A percentile compares a stretch with the other conserved stretches of the same genome.
Conservation (phyloP, 169 alveolate species). For the Cryptosporidium meleagridis region DNA sequence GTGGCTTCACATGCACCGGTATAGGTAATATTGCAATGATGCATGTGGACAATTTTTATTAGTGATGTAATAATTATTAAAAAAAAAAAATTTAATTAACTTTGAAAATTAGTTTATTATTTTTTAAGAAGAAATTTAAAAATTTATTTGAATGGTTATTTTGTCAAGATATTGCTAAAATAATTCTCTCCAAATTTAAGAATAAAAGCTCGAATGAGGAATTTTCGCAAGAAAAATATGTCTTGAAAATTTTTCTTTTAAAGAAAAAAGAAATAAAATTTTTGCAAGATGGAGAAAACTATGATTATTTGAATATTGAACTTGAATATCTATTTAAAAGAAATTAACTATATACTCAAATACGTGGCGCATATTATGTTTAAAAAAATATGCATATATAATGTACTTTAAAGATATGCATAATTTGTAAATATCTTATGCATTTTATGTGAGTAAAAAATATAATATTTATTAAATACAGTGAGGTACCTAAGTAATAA, state of each 20-base stretch:
- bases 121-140: too few species aligned
- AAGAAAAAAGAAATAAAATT: too few species aligned
- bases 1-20: conserved; percentile 65
- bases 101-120: too few species aligned
- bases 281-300: neutral
- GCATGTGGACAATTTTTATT: conserved; percentile 43
- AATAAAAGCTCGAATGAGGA: too few species aligned
- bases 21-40: conserved; percentile 64
- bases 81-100: neutral
- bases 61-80: neutral
- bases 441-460: conserved; percentile 5
- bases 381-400: neutral
- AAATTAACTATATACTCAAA: too few species aligned
- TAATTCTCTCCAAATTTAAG: neutral
- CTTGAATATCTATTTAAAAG: neutral
- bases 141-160: too few species aligned
- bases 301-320: too few species aligned
- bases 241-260: too few species aligned
- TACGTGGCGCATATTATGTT: neutral
- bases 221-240: too few species aligned
- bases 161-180: too few species aligned
- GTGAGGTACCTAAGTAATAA: neutral
- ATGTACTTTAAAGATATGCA: conserved; percentile 37
- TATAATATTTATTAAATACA: neutral
- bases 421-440: conserved; percentile 8